A percentile compares a stretch with the other conserved stretches of the same genome.
phyloP scores from a whole-genome alignment of 164 flowering plant genomes.

The Akebia trifoliata region DNA sequence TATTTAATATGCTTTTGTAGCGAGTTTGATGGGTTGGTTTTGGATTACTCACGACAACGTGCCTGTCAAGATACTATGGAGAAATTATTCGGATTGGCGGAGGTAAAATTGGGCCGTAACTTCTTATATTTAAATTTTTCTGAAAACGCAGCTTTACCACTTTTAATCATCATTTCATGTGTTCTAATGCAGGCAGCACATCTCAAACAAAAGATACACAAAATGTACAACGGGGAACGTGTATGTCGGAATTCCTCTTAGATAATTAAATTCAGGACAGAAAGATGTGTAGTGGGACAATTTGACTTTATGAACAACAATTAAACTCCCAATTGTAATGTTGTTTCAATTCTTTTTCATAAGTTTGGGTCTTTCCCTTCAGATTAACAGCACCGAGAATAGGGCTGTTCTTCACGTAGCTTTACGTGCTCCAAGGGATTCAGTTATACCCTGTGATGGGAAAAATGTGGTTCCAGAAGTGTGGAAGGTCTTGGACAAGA shows the following conservation, averaged over 20 bases:
- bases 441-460: slow-evolving; percentile 70
- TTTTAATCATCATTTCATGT: slow-evolving; percentile 7
- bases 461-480: slow-evolving; percentile 93
- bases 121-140: neutral
- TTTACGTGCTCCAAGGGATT: slow-evolving; percentile 81
- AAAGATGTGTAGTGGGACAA: neutral
- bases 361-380: slow-evolving; percentile 8
- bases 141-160: neutral
- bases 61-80: slow-evolving; percentile 57
- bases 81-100: slow-evolving; percentile 67
- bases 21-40: slow-evolving; percentile 71
- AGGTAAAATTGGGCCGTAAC: slow-evolving; percentile 36
- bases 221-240: slow-evolving; percentile 81
- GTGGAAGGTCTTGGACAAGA: slow-evolving; percentile 93
- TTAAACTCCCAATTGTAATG: neutral
- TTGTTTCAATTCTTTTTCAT: neutral
- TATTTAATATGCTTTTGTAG: slow-evolving; percentile 26
- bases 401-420: slow-evolving; percentile 97
- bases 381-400: slow-evolving; percentile 91
- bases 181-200: slow-evolving; percentile 59
- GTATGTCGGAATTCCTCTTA: slow-evolving; percentile 38
- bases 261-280: neutral
- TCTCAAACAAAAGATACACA: slow-evolving; percentile 67
- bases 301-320: neutral
- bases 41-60: slow-evolving; percentile 85